Evolutionary conservation across 352 stramenopile genomes (phyloP), one percentile per base, ranked within the genome.

Genomic region (Globisporangium paroecandrum): DNA sequence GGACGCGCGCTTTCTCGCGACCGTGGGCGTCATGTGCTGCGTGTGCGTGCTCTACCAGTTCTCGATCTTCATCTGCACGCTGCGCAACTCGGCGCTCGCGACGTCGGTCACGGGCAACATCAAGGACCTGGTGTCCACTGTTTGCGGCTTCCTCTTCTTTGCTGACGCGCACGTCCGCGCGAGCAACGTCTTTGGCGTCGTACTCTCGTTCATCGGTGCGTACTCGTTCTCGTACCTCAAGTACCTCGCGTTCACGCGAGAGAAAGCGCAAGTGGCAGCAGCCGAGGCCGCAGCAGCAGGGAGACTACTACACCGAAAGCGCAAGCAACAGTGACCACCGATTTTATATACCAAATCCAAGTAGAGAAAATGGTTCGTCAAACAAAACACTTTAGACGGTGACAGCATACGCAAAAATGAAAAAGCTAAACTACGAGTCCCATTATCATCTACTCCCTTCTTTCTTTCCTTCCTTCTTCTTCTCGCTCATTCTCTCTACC

Each of bases 181-280:
- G 18, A 69, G 61, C 41, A 90, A 92, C 69, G 62, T 89, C 47
- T 54, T 77, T 15, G 84, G 84, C 20, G 81, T 92, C 38, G 69
- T 54, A 51, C 57, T 92, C n/a, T 92, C 84, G 41, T 83, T 92
- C 54, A 24, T 92, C 20, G 84, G 84, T 10, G 77, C 84, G 22
- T 92, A 92, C 69, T 78, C 74, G 60, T 90, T 92, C 67, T 92
- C 84, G 53, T 92, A 89, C 62, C 72, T 88, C 64, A 85, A 88
- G 69, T 90, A 84, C 66, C 68, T 77, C 22, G 77, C 79, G 10
- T 69, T 90, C 32, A 69, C 68, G 38, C 62, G 70, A 7, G 56
- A 46, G 18, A 13, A 54, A 15, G 62, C 38, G 18, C 51, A 46
- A 18, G 38, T 58, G 0, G 62, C 36, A n/a, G 62, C 62, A 12